Evolutionary conservation across 1,284 basidiomycete genomes (phyloP).

Genomic region (Sanguinoderma infundibulare): DNA sequence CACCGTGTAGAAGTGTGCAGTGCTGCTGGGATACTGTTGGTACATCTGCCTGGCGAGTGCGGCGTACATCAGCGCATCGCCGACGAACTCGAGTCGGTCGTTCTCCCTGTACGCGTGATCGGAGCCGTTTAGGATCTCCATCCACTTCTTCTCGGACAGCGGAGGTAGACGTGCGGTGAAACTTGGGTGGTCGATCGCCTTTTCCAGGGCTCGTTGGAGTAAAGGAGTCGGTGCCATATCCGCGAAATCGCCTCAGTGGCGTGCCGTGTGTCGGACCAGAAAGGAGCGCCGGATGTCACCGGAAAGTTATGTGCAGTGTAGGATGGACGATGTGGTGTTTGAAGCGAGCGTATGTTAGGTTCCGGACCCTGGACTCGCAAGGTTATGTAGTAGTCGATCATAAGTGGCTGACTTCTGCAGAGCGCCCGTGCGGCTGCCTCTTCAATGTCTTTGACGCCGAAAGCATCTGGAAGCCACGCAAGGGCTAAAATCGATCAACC

Average conservation of each 20-base stretch:
- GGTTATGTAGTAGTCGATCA: constrained; percentile 6
- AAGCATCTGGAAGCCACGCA: background rate
- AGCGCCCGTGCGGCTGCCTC: background rate
- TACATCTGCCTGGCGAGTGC: constrained; percentile 35
- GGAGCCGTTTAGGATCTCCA: constrained; percentile 25
- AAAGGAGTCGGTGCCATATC: constrained; percentile 5
- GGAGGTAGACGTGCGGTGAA: constrained; percentile 35
- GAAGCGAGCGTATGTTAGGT: background rate
- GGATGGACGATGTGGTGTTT: background rate
- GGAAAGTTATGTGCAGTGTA: background rate
- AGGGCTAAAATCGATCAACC: too few relatives aligned
- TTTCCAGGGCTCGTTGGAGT: constrained; percentile 31
- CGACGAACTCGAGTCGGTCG: constrained; percentile 39
- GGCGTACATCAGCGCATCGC: constrained; percentile 40
- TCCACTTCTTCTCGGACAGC: constrained; percentile 35
- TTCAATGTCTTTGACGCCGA: background rate
- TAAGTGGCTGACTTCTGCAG: constrained; percentile 13
- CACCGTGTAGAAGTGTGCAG: constrained; percentile 37
- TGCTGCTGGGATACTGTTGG: constrained; percentile 31
- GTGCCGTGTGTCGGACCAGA: background rate
- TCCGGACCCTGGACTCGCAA: background rate
- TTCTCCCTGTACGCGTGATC: constrained; percentile 24
- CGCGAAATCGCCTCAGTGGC: background rate
- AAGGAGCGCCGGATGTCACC: background rate
- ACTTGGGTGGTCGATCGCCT: constrained; percentile 26